Evolutionary conservation across 2,329 filamentous ascomycete species (phyloP).

Genomic region (Colletotrichum endophyticum): DNA sequence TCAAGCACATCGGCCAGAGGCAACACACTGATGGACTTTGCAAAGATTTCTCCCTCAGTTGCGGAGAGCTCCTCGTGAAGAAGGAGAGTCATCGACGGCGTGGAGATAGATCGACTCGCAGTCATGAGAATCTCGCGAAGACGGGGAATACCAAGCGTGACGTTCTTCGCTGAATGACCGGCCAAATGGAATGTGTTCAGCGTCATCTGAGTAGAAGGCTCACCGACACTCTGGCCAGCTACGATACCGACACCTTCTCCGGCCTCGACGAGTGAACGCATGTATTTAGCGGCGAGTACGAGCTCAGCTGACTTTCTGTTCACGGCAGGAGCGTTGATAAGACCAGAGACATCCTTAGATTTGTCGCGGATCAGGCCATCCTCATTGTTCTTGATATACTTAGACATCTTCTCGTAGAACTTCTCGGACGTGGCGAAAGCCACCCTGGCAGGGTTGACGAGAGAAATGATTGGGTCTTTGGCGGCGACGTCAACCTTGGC

Average conservation of each 20-base stretch:
- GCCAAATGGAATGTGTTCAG: constrained; percentile 99
- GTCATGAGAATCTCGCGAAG: constrained; percentile 99
- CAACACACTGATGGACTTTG: constrained; percentile 89
- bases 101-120: constrained; percentile 86
- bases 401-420: constrained; percentile 75
- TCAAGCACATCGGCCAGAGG: constrained; percentile 86
- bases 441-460: constrained; percentile 77
- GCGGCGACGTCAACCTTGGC: constrained; percentile 61
- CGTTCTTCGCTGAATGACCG: constrained; percentile 97
- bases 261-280: constrained; percentile 89
- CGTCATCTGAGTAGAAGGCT: constrained; percentile 99
- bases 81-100: constrained; percentile 86
- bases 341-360: constrained; percentile 36
- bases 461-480: constrained; percentile 77
- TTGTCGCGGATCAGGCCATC: constrained; percentile 56
- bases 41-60: constrained; percentile 77
- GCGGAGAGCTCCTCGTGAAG: constrained; percentile 74
- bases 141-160: constrained; percentile 96
- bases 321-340: constrained; percentile 37
- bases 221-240: constrained; percentile 93
- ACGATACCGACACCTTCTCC: constrained; percentile 97
- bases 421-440: constrained; percentile 89
- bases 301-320: constrained; percentile 79
- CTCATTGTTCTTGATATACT: constrained; percentile 80
- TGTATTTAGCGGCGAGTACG: constrained; percentile 89